Evolutionary conservation across 106 monocot species (phyloP), one percentile per base, ranked within the genome.

Genomic region (Alisma plantagoaquatica): DNA sequence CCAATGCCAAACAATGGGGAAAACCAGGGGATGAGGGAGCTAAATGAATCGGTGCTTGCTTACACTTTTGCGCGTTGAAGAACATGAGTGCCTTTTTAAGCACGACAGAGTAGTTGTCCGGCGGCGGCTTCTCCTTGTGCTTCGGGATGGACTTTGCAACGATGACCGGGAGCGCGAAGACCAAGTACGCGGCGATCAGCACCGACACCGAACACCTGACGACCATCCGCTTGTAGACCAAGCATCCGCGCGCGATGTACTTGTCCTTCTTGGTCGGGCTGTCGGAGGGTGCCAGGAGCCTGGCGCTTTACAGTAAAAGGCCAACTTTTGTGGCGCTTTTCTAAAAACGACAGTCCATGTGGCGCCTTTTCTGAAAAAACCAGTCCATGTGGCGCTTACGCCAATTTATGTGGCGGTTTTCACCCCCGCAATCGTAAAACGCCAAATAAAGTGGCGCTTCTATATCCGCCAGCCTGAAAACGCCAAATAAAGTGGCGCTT

Each of bases 51-150:
- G n/a, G n/a, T n/a, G n/a, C n/a, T n/a, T n/a, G 22, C 77, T 71
- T 64, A 87, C 87, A 87, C 70, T 58, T 77, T 54, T 87, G 87
- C 15, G 87, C 87, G 53, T 87, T 87, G 87, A 87, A 87, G 75
- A 87, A 87, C 45, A 82, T 68, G 15, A 87, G 69, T 15, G 81
- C 87, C 65, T 87, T 87, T 38, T 75, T 74, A 19, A 87, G 57
- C 17, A 78, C 81, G 0, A 65, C 54, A 11, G 87, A 23, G 57
- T 82, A 87, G 49, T 61, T 59, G 29, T 87, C 87, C 4, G 75
- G 81, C 12, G 87, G 81, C 21, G 78, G 58, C 2, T 4, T 14
- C 0, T 22, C 16, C 57, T 59, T 56, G 51, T 82, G 74, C 50
- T 82, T 82, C 19, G 87, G 87, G 30, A 87, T 42, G 3, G 77